Base-by-base conservation (phyloP, 306 rosid genomes). In the Vigna unguiculata region DNA sequence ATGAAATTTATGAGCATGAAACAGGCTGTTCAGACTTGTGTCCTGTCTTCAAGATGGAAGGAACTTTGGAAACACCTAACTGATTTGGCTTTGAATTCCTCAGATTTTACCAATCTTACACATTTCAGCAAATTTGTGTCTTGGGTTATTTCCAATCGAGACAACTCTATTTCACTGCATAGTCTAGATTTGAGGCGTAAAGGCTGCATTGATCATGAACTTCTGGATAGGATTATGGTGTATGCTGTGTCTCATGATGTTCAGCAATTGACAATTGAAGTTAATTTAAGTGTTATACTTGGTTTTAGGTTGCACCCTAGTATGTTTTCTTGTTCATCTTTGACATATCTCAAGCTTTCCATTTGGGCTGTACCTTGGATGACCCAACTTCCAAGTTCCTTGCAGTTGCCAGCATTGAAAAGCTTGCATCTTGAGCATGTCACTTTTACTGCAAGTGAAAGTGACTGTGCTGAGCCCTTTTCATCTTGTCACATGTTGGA, bases 1-100 rank as follows among this genome's bases (percentile, higher is more conserved):
- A 25, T 81, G 84, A 30, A 69, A 24, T 60, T 75, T 30, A 60
- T 81, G 68, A 30, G 22, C 80, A 51, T 63, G 34, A 75, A 81
- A 68, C 1, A 60, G 6, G 81, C 70, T 81, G 72, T 81, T 32
- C 66, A 75, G 14, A 75, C 67, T 59, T 68, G 72, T 52, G 58
- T 75, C 12, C 60, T 81, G 43, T 49, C 81, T 22, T 19, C 4
- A 1, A 49, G 81, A 53, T 72, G 77, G 80, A 81, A 59, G 41
- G 43, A 75, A 10, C 77, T 75, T 14, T 69, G 84, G 81, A 70
- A 51, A 40, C 0, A 12, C 43, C 32, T 75, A 15, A 38, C 52
- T 4, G 45, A 17, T 36, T 34, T 75, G 13, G 9, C 9, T 21
- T 60, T 81, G 43, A 12, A 81, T 75, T 68, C 46, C 36, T 22